Percentiles rank a stretch among this genome's conserved stretches.
These are phyloP conservation scores for Avicennia marina DNA, from an alignment of 257 asterid species.

Conservation along the genomic window DNA sequence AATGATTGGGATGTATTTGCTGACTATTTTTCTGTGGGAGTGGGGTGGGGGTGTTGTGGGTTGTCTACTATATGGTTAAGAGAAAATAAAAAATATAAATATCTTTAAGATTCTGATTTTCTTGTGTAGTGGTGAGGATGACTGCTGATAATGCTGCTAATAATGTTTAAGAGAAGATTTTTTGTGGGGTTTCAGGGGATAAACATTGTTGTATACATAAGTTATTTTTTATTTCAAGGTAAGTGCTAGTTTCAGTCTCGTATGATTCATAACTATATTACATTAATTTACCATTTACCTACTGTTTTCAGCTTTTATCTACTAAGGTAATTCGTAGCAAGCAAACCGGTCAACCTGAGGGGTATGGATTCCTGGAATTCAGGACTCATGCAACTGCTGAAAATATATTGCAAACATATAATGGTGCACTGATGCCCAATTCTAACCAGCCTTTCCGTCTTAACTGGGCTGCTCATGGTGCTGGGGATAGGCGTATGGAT, in stretches of 20 bases:
- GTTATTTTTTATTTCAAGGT: neutral
- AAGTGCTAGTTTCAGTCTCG: neutral
- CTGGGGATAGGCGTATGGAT: slow-evolving; percentile 70
- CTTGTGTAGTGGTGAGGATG: neutral
- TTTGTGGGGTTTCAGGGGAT: neutral
- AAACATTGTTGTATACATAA: neutral
- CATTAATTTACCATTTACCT: neutral
- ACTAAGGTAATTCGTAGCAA: slow-evolving; percentile 72
- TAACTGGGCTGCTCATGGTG: slow-evolving; percentile 85
- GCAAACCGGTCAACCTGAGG: slow-evolving; percentile 71
- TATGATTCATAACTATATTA: neutral
- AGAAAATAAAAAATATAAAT: too few relatives aligned
- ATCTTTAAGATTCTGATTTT: neutral
- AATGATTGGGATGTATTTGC: too few relatives aligned
- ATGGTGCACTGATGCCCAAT: slow-evolving; percentile 66
- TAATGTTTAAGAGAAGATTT: neutral
- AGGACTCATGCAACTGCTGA: slow-evolving; percentile 70
- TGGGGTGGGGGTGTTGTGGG: neutral
- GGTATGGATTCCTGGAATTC: slow-evolving; percentile 85
- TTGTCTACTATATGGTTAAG: neutral
- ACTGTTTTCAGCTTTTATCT: slow-evolving; percentile 48
- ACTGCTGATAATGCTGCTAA: neutral
- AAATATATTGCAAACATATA: slow-evolving; percentile 51
- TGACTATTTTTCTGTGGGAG: neutral
- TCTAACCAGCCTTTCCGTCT: slow-evolving; percentile 57